Percentiles rank a stretch among this genome's conserved stretches.
Conservation (phyloP, 2,329 filamentous ascomycete species). For the Seiridium cupressi region DNA sequence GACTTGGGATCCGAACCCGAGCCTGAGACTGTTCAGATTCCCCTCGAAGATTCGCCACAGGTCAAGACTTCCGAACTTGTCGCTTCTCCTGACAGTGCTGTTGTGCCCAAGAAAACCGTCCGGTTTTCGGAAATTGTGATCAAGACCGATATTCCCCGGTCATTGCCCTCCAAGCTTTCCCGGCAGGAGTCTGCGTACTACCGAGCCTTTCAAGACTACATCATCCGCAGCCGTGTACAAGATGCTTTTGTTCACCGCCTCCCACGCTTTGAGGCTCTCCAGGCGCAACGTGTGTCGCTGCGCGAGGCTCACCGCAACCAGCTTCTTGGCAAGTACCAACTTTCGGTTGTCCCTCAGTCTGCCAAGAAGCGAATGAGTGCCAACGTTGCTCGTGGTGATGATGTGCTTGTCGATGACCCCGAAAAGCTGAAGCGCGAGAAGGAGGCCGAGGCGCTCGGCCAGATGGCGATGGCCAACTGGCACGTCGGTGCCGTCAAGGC, state of each 20-base stretch:
- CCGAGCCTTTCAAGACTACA: slow-evolving; percentile 77
- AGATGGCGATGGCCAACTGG: slow-evolving; percentile 63
- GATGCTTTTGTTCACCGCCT: slow-evolving; percentile 86
- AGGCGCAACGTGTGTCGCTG: slow-evolving; percentile 76
- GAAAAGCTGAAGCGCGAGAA: slow-evolving; percentile 67
- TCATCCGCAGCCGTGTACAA: slow-evolving; percentile 60
- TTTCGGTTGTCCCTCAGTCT: slow-evolving; percentile 66
- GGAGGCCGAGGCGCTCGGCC: slow-evolving; percentile 75
- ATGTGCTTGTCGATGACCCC: slow-evolving; percentile 60
- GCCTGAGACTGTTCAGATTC: slow-evolving; percentile 32
- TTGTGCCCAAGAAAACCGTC: slow-evolving; percentile 60
- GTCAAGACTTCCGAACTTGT: slow-evolving; percentile 24
- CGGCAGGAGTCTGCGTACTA: slow-evolving; percentile 79
- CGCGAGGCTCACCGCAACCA: slow-evolving; percentile 73
- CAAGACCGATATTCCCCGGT: slow-evolving; percentile 43
- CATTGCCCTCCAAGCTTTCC: slow-evolving; percentile 49
- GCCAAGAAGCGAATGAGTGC: slow-evolving; percentile 69
- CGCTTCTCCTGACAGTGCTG: slow-evolving; percentile 17
- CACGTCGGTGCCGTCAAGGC: slow-evolving; percentile 60
- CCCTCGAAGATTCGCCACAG: slow-evolving; percentile 28
- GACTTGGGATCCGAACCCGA: slow-evolving; percentile 31
- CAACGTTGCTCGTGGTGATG: slow-evolving; percentile 73
- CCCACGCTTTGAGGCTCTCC: slow-evolving; percentile 83
- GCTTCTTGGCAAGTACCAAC: slow-evolving; percentile 80
- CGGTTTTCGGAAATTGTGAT: slow-evolving; percentile 63